These are phyloP conservation scores for Rhodamnia rubescens DNA, from an alignment of 345 rosid species.

Conservation along the genomic window DNA sequence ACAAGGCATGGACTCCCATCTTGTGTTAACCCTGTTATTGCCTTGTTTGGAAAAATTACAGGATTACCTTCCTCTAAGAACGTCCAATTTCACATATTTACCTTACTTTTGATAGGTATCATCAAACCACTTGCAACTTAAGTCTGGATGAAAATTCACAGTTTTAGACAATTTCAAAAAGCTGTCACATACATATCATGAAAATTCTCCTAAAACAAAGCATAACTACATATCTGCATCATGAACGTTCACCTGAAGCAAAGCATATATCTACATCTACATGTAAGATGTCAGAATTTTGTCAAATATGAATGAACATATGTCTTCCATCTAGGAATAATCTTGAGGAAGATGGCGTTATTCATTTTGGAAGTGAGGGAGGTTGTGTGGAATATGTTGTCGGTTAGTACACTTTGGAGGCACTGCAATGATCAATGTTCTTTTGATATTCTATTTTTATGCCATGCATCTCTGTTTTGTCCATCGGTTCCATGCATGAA, in stretches of 20 bases:
- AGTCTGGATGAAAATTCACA: background rate
- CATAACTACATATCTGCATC: background rate
- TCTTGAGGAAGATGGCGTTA: background rate
- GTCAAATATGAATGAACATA: background rate
- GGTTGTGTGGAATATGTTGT: too few relatives aligned
- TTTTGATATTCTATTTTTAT: too few relatives aligned
- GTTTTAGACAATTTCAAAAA: background rate
- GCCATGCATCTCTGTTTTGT: too few relatives aligned
- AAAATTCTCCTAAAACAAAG: background rate
- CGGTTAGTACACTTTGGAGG: too few relatives aligned
- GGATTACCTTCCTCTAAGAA: background rate
- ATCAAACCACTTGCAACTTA: background rate
- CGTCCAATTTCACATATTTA: background rate
- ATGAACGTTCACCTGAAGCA: too few relatives aligned
- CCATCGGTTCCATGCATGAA: too few relatives aligned
- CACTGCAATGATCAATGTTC: too few relatives aligned
- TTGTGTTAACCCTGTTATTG: background rate
- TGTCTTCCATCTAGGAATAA: background rate
- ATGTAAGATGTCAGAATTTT: too few relatives aligned
- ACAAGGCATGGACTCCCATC: slow-evolving; percentile 36
- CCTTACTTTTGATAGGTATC: background rate
- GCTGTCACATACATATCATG: background rate
- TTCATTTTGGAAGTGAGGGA: background rate
- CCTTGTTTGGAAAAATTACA: background rate
- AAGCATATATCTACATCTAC: too few relatives aligned